These are phyloP conservation scores for Amphibolis antarctica DNA, from an alignment of 106 monocot genomes.

Conservation along the genomic window DNA sequence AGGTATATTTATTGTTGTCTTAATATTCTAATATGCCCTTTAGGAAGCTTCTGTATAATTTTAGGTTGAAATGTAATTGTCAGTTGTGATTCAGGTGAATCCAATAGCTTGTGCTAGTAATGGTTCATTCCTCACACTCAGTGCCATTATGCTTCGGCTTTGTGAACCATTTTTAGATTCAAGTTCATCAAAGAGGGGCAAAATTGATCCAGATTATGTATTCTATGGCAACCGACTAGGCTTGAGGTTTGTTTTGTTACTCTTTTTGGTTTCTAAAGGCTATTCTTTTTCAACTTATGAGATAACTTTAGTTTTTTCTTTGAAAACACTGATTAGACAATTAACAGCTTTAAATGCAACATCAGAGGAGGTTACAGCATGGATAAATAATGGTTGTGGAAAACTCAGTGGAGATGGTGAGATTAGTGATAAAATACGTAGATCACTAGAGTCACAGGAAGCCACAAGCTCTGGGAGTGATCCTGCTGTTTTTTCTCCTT, in stretches of 20 bases:
- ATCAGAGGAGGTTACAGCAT: conserved; percentile 75
- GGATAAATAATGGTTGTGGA: conserved; percentile 21
- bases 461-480: conserved; percentile 49
- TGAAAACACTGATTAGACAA: conserved; percentile 35
- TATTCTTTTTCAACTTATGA: neutral
- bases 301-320: conserved; percentile 5
- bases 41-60: neutral
- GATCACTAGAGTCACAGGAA: conserved; percentile 39
- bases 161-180: conserved; percentile 97
- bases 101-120: conserved; percentile 63
- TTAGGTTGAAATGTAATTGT: neutral
- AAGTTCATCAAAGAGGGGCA: conserved; percentile 55
- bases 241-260: conserved; percentile 36
- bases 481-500: conserved; percentile 12
- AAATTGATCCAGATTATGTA: conserved; percentile 74
- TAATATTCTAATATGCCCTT: neutral
- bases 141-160: conserved; percentile 89
- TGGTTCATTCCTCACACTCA: conserved; percentile 84
- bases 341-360: conserved; percentile 79
- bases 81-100: conserved; percentile 42
- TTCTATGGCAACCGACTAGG: conserved; percentile 59
- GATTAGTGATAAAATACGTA: conserved; percentile 16
- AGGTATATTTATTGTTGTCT: conserved; percentile 36
- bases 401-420: conserved; percentile 8
- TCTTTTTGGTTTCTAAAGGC: neutral